phyloP scores from a whole-genome alignment of 2,329 filamentous ascomycete species.

The Thielaviopsis musarum region DNA sequence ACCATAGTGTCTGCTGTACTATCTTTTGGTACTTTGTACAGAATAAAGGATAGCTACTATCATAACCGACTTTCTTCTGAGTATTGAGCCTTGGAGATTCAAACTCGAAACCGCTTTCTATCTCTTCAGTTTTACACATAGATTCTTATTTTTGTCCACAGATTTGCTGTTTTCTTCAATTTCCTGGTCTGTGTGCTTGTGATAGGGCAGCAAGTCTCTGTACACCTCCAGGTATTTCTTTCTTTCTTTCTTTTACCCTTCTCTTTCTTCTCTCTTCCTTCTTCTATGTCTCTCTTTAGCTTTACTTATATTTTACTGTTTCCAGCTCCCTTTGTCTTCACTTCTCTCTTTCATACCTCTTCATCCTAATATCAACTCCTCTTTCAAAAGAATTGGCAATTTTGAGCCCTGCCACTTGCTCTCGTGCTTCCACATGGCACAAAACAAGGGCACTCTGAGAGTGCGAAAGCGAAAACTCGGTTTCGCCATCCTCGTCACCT shows the following conservation, averaged over 20 bases:
- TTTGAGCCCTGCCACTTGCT: neutral
- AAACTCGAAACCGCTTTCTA: neutral
- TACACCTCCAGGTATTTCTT: neutral
- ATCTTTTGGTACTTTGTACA: neutral
- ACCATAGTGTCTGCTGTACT: neutral
- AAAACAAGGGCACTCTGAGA: conserved; percentile 11
- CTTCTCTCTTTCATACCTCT: neutral
- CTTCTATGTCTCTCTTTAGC: neutral
- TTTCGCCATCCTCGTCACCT: conserved; percentile 31
- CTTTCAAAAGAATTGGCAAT: neutral
- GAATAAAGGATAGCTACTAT: neutral
- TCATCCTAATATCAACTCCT: neutral
- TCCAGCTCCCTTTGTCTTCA: neutral
- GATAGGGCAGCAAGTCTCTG: neutral
- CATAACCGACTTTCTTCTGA: neutral
- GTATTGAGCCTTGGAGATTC: neutral
- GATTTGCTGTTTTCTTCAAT: neutral
- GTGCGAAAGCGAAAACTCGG: conserved; percentile 28
- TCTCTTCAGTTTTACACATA: neutral
- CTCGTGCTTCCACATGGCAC: conserved; percentile 17
- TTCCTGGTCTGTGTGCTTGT: neutral
- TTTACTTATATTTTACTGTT: neutral
- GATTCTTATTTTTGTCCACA: neutral
- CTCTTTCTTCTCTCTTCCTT: neutral
- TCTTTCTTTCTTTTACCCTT: neutral